Evolutionary conservation across 805 yeast species (phyloP).

Genomic region (Clavispora carvajalis): DNA sequence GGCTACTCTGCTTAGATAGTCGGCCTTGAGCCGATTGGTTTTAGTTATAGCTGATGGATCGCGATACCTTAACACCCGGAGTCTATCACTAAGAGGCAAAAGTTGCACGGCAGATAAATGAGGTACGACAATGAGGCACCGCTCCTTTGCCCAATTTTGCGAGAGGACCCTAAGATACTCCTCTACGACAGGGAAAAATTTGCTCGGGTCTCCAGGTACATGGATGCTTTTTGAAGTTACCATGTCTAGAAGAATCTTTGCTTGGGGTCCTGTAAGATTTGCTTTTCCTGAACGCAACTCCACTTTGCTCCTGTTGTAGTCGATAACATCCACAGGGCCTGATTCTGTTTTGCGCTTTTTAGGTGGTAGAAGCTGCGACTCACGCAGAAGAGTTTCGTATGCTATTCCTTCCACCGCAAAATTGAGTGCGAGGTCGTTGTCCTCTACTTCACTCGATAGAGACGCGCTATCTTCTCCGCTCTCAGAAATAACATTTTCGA

Average conservation of each 20-base stretch:
- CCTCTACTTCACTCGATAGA: neutral
- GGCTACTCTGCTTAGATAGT: constrained; percentile 8
- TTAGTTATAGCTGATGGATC: neutral
- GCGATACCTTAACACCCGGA: neutral
- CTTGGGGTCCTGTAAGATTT: neutral
- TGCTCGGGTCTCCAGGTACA: neutral
- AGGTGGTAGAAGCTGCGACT: neutral
- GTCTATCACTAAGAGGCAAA: neutral
- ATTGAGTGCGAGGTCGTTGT: neutral
- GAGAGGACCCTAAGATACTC: neutral
- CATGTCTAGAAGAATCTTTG: constrained; percentile 7
- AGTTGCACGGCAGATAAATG: constrained; percentile 9
- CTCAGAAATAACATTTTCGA: neutral
- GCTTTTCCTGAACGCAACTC: neutral
- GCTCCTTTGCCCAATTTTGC: neutral
- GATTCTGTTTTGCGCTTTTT: neutral
- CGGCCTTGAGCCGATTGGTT: neutral
- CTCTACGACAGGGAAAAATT: neutral
- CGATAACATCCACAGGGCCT: neutral
- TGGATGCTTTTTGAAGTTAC: constrained; percentile 3
- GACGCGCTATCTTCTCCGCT: neutral
- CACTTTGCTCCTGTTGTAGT: neutral
- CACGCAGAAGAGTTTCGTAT: neutral
- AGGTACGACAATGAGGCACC: constrained; percentile 9
- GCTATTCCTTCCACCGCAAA: neutral